Percentiles rank a stretch among this genome's conserved stretches.
These are phyloP conservation scores for Blastobotrys capitulatus DNA, from an alignment of 1,139 yeast species.

Conservation along the genomic window DNA sequence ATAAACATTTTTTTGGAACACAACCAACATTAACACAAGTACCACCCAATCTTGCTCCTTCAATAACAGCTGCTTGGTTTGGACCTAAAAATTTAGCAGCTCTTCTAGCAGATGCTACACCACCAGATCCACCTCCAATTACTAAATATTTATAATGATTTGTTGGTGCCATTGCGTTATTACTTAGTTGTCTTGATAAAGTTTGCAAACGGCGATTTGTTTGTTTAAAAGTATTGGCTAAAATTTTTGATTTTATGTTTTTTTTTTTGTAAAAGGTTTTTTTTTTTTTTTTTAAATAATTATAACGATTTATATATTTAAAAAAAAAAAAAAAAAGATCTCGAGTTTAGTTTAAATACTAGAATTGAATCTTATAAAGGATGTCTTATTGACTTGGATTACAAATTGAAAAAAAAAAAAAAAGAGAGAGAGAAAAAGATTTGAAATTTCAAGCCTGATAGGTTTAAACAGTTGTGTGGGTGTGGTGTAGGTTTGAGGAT, in stretches of 20 bases:
- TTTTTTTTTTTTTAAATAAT: too few species aligned
- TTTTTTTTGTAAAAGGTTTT: too few species aligned
- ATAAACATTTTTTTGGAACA: slow-evolving; percentile 98
- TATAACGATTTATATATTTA: too few species aligned
- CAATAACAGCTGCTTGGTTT: slow-evolving; percentile 66
- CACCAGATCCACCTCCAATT: slow-evolving; percentile 99
- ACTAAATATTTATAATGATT: slow-evolving; percentile 83
- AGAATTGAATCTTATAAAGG: too few species aligned
- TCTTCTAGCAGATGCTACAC: slow-evolving; percentile 95
- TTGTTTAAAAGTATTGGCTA: slow-evolving; percentile 7
- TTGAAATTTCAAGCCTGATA: too few species aligned
- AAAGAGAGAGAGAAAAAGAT: too few species aligned
- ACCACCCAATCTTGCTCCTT: slow-evolving; percentile 80
- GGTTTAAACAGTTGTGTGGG: too few species aligned
- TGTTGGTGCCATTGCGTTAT: slow-evolving; percentile 52
- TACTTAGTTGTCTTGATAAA: slow-evolving; percentile 1
- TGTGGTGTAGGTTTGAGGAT: too few species aligned
- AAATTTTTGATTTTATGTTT: slow-evolving; percentile 3
- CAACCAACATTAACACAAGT: slow-evolving; percentile 99
- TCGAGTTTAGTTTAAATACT: not conserved
- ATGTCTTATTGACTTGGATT: too few species aligned
- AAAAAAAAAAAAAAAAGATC: not conserved
- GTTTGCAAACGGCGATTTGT: slow-evolving; percentile 1
- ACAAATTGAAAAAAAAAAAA: too few species aligned
- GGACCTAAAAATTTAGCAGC: slow-evolving; percentile 88